Conservation (phyloP, 2,329 filamentous ascomycete genomes). For the Chrysosporium queenslandicum region DNA sequence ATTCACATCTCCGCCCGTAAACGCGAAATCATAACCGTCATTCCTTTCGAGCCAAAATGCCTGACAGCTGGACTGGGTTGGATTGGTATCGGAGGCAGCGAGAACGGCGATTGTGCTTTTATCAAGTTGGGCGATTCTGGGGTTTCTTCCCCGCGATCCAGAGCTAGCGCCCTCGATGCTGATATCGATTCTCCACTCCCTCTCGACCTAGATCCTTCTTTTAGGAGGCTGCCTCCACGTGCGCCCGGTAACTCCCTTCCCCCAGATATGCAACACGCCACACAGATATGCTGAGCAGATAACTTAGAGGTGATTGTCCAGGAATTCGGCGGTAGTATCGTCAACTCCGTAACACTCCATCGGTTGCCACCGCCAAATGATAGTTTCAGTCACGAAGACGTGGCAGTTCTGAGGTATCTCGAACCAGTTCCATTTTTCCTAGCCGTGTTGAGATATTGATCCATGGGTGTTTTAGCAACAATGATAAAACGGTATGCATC, state of each 20-base stretch:
- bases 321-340: conserved; percentile 53
- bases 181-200: conserved; percentile 51
- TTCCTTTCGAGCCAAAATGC: conserved; percentile 69
- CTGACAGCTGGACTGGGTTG: conserved; percentile 77
- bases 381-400: conserved; percentile 43
- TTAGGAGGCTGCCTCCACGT: conserved; percentile 22
- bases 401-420: conserved; percentile 43
- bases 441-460: conserved; percentile 39
- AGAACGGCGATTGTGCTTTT: conserved; percentile 76
- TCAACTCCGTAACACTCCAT: conserved; percentile 58
- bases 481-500: conserved; percentile 80
- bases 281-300: conserved; percentile 16
- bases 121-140: conserved; percentile 49
- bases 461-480: conserved; percentile 62
- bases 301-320: conserved; percentile 46
- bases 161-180: conserved; percentile 17
- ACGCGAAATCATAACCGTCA: conserved; percentile 60
- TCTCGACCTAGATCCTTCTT: conserved; percentile 36
- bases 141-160: conserved; percentile 15
- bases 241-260: conserved; percentile 18
- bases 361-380: conserved; percentile 39
- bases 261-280: conserved; percentile 8
- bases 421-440: background rate
- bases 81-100: conserved; percentile 76
- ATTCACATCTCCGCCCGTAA: conserved; percentile 60